Base-by-base conservation (phyloP, 352 stramenopile species). In the Pelagophyceae sp. region DNA sequence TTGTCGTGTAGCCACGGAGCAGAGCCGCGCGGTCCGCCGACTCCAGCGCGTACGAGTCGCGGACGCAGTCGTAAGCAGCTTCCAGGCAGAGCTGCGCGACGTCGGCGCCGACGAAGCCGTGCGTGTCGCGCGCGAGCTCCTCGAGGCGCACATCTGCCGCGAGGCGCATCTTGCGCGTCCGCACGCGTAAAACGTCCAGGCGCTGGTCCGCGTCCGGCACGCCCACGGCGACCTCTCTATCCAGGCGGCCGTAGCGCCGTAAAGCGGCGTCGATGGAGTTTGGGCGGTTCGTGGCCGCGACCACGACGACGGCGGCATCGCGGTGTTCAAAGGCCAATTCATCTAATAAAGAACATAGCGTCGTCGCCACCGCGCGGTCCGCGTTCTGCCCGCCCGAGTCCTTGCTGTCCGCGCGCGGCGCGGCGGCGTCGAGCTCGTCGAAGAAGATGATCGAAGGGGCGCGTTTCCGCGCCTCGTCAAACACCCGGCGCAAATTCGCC, bases 381-480 rank as follows among this genome's bases (percentile, higher is more conserved):
- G 97, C 95, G 76, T 96, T 92, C 58, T 93, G 91, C 54, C 91
- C 90, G 38, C 91, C 86, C 23, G 76, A 79, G 33, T 74, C 79
- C 64, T 87, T 96, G 81, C 61, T 31, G 35, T 96, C 94, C 77
- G 94, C 85, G 82, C 96, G 96, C 27, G 93, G 93, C 32, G 93
- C 96, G 86, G 98, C 97, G 11, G 93, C 95, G 80, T 98, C 94
- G 82, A 98, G 94, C 82, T 98, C 94, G 78, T 98, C 94, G 79
- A 99, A 97, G 82, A 99, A 99, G 76, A 99, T 92, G 82, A 99
- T 98, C 11, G 95, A 93, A 77, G 91, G 94, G 71, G 91, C 92
- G 84, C 91, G 94, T 54, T 84, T 89, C 81, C 19, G 83, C 85
- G 95, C 94, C 80, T 98, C 92, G 77, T 98, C 93, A 79, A 98